Conservation (phyloP, 768 basidiomycete genomes). For the Tylopilus rubrobrunneus region DNA sequence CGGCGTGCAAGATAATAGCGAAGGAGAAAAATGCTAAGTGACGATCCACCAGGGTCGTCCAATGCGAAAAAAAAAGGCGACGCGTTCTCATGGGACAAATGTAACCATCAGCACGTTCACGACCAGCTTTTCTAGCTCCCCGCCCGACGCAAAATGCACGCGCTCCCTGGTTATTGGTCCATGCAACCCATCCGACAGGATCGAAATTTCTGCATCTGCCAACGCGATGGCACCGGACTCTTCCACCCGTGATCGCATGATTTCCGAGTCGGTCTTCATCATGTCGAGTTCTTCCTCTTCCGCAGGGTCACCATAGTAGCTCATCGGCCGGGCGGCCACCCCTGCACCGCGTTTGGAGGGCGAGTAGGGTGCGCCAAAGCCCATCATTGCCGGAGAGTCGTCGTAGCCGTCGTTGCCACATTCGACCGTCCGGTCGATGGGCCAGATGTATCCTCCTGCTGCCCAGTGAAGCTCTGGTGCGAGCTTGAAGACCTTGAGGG, state of each 20-base stretch:
- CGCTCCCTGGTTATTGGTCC: conserved; percentile 56
- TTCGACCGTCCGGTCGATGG: conserved; percentile 66
- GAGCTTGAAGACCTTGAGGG: conserved; percentile 73
- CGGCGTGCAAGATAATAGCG: background rate
- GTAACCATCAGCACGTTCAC: conserved; percentile 74
- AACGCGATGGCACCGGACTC: conserved; percentile 66
- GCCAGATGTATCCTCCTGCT: conserved; percentile 82
- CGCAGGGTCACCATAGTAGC: conserved; percentile 37
- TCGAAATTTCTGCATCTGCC: conserved; percentile 55
- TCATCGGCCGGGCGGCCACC: conserved; percentile 40
- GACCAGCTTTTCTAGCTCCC: conserved; percentile 67
- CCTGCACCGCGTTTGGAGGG: conserved; percentile 27
- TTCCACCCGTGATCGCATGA: conserved; percentile 54
- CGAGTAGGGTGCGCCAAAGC: conserved; percentile 23
- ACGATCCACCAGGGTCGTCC: conserved; percentile 5
- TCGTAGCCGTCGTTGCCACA: conserved; percentile 42
- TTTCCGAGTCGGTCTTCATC: conserved; percentile 27
- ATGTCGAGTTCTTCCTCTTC: conserved; percentile 35
- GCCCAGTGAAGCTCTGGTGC: conserved; percentile 74
- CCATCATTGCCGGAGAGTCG: conserved; percentile 26
- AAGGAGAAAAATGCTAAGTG: background rate
- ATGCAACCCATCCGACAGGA: conserved; percentile 52
- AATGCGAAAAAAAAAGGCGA: background rate
- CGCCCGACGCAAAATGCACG: conserved; percentile 63
- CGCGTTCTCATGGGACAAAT: conserved; percentile 52